phyloP scores from a whole-genome alignment of 2,329 filamentous ascomycete species.

The Chaetomium globosum region DNA sequence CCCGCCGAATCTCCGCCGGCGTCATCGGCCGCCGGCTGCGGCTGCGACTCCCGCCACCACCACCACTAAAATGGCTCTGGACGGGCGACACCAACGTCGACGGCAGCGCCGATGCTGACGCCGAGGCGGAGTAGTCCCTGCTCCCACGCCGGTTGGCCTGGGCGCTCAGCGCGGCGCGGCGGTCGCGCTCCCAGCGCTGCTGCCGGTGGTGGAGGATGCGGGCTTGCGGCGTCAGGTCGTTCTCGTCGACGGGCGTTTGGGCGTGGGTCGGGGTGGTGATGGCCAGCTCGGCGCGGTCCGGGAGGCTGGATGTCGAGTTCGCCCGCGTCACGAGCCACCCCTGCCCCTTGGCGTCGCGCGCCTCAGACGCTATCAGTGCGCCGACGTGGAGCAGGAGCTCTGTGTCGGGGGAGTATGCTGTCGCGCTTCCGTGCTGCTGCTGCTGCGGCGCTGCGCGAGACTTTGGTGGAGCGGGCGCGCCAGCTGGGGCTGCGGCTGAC shows the following conservation, averaged over 20 bases:
- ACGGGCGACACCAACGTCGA: constrained; percentile 28
- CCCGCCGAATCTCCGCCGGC: constrained; percentile 49
- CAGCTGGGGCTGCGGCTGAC: not conserved
- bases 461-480: no score
- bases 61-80: constrained; percentile 53
- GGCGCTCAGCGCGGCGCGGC: constrained; percentile 40
- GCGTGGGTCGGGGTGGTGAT: constrained; percentile 37
- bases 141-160: not conserved
- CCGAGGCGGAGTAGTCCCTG: not conserved
- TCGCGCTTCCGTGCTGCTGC: constrained; percentile 21
- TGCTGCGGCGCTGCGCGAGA: not conserved
- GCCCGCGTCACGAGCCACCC: constrained; percentile 67
- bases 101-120: not conserved
- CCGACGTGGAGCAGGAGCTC: constrained; percentile 69
- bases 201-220: not conserved
- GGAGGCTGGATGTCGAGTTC: constrained; percentile 62
- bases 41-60: constrained; percentile 49
- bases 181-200: constrained; percentile 43
- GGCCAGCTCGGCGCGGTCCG: constrained; percentile 47
- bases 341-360: constrained; percentile 69
- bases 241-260: not conserved
- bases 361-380: constrained; percentile 62
- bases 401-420: constrained; percentile 46
- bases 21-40: constrained; percentile 47
- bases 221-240: not conserved